A percentile compares a stretch with the other conserved stretches of the same genome.
These are phyloP conservation scores for Avena sativa DNA, from an alignment of 176 grass and related monocot genomes.

Conservation along the genomic window DNA sequence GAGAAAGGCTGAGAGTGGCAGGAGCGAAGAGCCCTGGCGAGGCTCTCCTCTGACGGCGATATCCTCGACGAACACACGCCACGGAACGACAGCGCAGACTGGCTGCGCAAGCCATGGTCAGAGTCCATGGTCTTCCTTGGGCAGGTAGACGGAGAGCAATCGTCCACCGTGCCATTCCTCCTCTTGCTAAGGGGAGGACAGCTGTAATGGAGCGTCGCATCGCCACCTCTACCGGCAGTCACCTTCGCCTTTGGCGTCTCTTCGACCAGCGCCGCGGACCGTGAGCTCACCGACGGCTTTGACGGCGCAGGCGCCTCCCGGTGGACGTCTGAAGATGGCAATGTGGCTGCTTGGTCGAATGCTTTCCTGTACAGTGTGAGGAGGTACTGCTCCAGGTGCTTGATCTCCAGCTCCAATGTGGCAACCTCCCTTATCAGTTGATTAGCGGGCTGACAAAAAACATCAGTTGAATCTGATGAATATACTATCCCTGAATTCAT, in stretches of 20 bases:
- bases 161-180: slow-evolving; percentile 38
- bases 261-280: slow-evolving; percentile 21
- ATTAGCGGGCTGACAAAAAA: slow-evolving; percentile 69
- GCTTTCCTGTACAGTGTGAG: slow-evolving; percentile 85
- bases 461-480: slow-evolving; percentile 28
- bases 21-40: slow-evolving; percentile 76
- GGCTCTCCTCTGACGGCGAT: slow-evolving; percentile 70
- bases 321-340: slow-evolving; percentile 34
- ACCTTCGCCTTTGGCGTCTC: slow-evolving; percentile 45
- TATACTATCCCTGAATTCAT: background rate
- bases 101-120: slow-evolving; percentile 43
- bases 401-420: slow-evolving; percentile 85
- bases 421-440: slow-evolving; percentile 91
- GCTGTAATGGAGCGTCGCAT: slow-evolving; percentile 45
- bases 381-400: slow-evolving; percentile 91
- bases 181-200: slow-evolving; percentile 35
- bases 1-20: slow-evolving; percentile 87
- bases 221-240: slow-evolving; percentile 24
- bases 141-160: slow-evolving; percentile 60
- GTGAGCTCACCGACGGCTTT: slow-evolving; percentile 41
- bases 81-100: slow-evolving; percentile 68
- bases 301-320: background rate
- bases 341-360: slow-evolving; percentile 57
- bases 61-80: slow-evolving; percentile 76
- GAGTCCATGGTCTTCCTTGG: slow-evolving; percentile 49